A percentile compares a stretch with the other conserved stretches of the same genome.
Conservation (phyloP, 2,329 filamentous ascomycete species). For the Alternaria arbusti region DNA sequence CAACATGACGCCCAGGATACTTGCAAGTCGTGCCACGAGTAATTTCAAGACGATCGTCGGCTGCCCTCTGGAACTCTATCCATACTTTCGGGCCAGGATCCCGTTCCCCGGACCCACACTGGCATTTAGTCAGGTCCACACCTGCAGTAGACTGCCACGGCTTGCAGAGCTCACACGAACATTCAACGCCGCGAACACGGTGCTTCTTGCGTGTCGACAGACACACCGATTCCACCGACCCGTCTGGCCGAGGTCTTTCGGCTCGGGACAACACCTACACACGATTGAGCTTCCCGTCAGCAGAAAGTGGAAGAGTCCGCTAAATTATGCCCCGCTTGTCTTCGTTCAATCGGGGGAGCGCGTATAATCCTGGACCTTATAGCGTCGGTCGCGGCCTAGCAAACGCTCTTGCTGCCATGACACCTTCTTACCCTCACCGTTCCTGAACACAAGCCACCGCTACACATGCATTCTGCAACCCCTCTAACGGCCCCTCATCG, state of each 20-base stretch:
- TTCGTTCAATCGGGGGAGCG: constrained; percentile 20
- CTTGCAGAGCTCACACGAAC: constrained; percentile 7
- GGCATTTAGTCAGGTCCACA: constrained; percentile 25
- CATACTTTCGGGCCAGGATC: constrained; percentile 43
- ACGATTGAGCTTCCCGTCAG: constrained; percentile 10
- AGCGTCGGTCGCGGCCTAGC: constrained; percentile 23
- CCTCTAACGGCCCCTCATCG: constrained; percentile 14
- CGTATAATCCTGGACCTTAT: constrained; percentile 19
- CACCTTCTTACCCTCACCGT: constrained; percentile 25
- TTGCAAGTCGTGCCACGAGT: constrained; percentile 30
- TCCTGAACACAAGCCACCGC: constrained; percentile 5
- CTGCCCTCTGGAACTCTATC: constrained; percentile 38
- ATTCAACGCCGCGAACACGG: background rate
- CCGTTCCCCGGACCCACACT: constrained; percentile 47
- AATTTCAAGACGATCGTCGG: constrained; percentile 42
- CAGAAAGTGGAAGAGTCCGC: constrained; percentile 16
- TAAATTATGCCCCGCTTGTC: constrained; percentile 24
- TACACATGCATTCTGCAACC: constrained; percentile 7
- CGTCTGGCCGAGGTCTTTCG: background rate
- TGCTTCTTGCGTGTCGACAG: constrained; percentile 1
- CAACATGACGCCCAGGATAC: constrained; percentile 31
- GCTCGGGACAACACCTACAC: constrained; percentile 7
- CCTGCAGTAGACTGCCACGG: constrained; percentile 23
- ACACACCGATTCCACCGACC: constrained; percentile 2
- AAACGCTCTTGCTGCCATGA: constrained; percentile 18